Evolutionary conservation across 495 filamentous ascomycete species (phyloP), one percentile per base, ranked within the genome.

Genomic region (Endocarpon pusillum): DNA sequence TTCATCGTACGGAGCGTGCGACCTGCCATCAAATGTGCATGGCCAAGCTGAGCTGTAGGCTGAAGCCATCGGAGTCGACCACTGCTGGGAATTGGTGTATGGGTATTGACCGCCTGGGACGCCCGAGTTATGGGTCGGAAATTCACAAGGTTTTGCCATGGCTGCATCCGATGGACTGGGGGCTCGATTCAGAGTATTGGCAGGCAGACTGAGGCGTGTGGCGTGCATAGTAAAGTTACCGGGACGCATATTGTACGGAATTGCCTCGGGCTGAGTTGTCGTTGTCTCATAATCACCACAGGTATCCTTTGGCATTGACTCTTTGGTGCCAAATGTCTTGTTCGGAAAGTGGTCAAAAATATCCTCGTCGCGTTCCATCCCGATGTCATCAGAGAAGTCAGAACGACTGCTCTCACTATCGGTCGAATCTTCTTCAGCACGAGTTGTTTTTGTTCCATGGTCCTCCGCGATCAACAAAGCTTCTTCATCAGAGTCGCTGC

Each of bases 131-230:
- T 8, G 15, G n/a, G 16, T 12, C 15, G 31, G 34, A 15, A 32
- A 18, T 19, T 17, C 18, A 31, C 32, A 32, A 8, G 48, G 39
- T 26, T 41, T 44, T 15, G 49, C 49, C 32, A 53, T 36, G 10
- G 50, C 50, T 14, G 50, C 46, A 42, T 53, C 50, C 25, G 50
- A 53, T 34, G 50, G 50, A 26, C 50, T 53, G 16, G 50, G 48
- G 28, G 41, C 41, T 21, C 48, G 48, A 19, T 33, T 26, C 6
- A 14, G 27, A 3, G 31, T 12, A n/a, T 17, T 19, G 12, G 17
- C 18, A 6, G 21, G 4, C 26, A 11, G 16, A 9, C 4, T 8
- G 35, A 19, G 14, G 22, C 11, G 10, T 4, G 17, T 26, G 1
- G 14, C 20, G 25, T 16, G 9, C 16, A 11, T 8, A 4, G 33